Evolutionary conservation across 2,329 filamentous ascomycete genomes (phyloP).

Genomic region (Fusarium cyanostomum): DNA sequence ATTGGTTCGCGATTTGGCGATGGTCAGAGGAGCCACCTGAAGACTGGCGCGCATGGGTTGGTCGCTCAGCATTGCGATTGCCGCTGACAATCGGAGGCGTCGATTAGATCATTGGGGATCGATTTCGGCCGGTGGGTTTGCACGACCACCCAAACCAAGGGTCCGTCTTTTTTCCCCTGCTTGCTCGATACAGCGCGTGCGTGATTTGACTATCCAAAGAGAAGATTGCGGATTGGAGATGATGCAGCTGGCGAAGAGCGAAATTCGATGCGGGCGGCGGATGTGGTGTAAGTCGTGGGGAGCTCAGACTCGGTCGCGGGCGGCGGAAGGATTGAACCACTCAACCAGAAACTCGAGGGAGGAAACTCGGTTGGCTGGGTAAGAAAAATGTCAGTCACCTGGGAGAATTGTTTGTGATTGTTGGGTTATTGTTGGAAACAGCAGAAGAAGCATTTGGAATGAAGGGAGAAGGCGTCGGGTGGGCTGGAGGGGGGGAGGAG

Average conservation of each 20-base stretch:
- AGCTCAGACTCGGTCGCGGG: slow-evolving; percentile 5
- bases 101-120: slow-evolving; percentile 45
- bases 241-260: slow-evolving; percentile 1
- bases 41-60: slow-evolving; percentile 65
- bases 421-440: slow-evolving; percentile 38
- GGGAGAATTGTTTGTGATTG: slow-evolving; percentile 20
- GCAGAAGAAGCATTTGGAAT: slow-evolving; percentile 36
- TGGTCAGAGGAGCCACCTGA: slow-evolving; percentile 67
- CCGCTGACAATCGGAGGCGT: slow-evolving; percentile 36
- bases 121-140: slow-evolving; percentile 29
- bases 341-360: slow-evolving; percentile 19
- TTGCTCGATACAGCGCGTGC: background rate
- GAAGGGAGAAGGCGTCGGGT: slow-evolving; percentile 39
- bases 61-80: slow-evolving; percentile 52
- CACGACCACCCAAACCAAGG: slow-evolving; percentile 35
- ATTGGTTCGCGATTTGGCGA: slow-evolving; percentile 55
- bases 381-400: slow-evolving; percentile 34
- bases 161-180: slow-evolving; percentile 19
- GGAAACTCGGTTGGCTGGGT: slow-evolving; percentile 32
- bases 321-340: slow-evolving; percentile 17
- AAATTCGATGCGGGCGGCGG: slow-evolving; percentile 5
- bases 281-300: slow-evolving; percentile 33
- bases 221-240: slow-evolving; percentile 4
- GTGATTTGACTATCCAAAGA: slow-evolving; percentile 36
- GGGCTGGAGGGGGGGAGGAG: slow-evolving; percentile 26